Evolutionary conservation across 495 filamentous ascomycete species (phyloP).

Genomic region (Podospora australis): DNA sequence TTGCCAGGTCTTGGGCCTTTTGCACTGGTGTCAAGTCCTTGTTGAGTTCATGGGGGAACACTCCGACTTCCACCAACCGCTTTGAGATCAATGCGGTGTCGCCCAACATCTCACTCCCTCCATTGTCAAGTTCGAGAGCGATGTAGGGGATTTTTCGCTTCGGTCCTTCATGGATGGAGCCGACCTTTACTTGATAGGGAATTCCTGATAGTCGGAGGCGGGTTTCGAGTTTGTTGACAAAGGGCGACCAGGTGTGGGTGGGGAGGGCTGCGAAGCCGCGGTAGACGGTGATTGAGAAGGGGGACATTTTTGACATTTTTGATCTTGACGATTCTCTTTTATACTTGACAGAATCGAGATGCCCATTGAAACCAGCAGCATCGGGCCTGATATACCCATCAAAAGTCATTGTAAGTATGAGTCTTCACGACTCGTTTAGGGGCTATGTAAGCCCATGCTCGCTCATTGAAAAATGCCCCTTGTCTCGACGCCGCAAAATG

Average conservation of each 20-base stretch:
- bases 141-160: slow-evolving; percentile 58
- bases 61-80: slow-evolving; percentile 32
- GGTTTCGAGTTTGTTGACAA: slow-evolving; percentile 58
- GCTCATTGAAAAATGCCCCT: too few relatives aligned
- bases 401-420: too few relatives aligned
- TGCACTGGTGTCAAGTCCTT: slow-evolving; percentile 25
- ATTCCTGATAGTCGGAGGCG: slow-evolving; percentile 51
- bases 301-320: background rate
- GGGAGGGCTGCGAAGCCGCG: slow-evolving; percentile 40
- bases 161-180: slow-evolving; percentile 40
- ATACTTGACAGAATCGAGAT: too few relatives aligned
- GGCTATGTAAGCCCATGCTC: too few relatives aligned
- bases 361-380: too few relatives aligned
- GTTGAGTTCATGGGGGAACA: slow-evolving; percentile 47
- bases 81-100: slow-evolving; percentile 54
- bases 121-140: slow-evolving; percentile 5
- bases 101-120: slow-evolving; percentile 7
- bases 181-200: slow-evolving; percentile 39
- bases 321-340: too few relatives aligned
- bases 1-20: slow-evolving; percentile 42
- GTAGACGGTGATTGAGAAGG: slow-evolving; percentile 40
- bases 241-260: slow-evolving; percentile 55
- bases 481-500: too few relatives aligned
- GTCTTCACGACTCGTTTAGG: too few relatives aligned
- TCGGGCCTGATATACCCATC: too few relatives aligned